Percentiles rank a stretch among this genome's conserved stretches.
These are phyloP conservation scores for Cystobasidium pallidum DNA, from an alignment of 1,284 basidiomycete species.

Conservation along the genomic window DNA sequence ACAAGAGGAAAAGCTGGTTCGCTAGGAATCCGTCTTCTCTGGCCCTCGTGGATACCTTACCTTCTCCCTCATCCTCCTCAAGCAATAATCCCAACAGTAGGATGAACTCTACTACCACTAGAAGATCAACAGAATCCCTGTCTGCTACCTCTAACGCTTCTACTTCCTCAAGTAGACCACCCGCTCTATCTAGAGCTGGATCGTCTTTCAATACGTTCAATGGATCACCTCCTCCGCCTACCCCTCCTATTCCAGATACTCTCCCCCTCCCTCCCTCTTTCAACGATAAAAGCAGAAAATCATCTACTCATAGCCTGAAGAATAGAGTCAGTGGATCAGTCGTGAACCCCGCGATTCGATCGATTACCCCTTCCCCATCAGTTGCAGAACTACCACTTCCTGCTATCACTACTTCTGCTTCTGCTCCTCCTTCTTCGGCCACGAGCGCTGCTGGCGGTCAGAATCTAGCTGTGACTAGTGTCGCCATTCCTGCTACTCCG, in stretches of 20 bases:
- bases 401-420: not conserved
- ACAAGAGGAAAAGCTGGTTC: constrained; percentile 40
- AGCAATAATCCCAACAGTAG: not conserved
- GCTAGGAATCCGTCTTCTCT: constrained; percentile 27
- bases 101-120: no score
- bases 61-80: constrained; percentile 2
- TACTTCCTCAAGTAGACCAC: not conserved
- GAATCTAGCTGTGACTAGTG: not conserved
- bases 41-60: not conserved
- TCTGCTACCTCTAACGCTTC: constrained; percentile 4
- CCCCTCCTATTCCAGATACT: constrained; percentile 28
- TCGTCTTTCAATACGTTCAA: constrained; percentile 1
- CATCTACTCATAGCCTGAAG: not conserved
- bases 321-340: not conserved
- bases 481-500: not conserved
- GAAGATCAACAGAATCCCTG: constrained; percentile 17
- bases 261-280: constrained; percentile 17
- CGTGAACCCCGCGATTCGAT: not conserved
- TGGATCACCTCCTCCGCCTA: constrained; percentile 20
- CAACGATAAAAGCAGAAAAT: constrained; percentile 13
- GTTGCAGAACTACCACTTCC: not conserved
- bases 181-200: constrained; percentile 14
- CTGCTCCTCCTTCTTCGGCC: not conserved
- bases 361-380: not conserved
- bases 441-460: not conserved